phyloP scores from a whole-genome alignment of 1,284 basidiomycete genomes.

The Kwoniella shivajii region DNA sequence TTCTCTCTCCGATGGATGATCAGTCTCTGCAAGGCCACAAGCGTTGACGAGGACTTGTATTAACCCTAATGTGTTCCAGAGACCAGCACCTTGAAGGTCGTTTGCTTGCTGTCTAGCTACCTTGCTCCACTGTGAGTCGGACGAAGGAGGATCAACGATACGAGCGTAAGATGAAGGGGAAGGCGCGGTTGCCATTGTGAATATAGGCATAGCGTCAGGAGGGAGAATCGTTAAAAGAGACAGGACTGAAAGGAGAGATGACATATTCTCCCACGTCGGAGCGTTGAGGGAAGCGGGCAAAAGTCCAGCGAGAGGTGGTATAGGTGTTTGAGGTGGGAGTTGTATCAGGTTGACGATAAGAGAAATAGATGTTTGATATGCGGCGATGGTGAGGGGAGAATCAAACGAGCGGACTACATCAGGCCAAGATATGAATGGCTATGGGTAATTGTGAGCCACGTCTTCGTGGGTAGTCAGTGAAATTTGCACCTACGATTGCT shows the following conservation, averaged over 20 bases:
- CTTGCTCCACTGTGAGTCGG: slow-evolving; percentile 49
- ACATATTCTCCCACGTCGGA: slow-evolving; percentile 78
- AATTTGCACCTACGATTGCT: slow-evolving; percentile 62
- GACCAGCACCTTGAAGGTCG: slow-evolving; percentile 74
- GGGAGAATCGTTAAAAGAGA: slow-evolving; percentile 85
- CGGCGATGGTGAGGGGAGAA: slow-evolving; percentile 42
- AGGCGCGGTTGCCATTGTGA: slow-evolving; percentile 74
- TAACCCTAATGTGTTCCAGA: slow-evolving; percentile 92
- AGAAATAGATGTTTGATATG: slow-evolving; percentile 46
- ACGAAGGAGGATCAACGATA: slow-evolving; percentile 73
- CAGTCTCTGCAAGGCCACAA: slow-evolving; percentile 43
- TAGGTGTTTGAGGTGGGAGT: slow-evolving; percentile 52
- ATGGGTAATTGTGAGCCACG: slow-evolving; percentile 37
- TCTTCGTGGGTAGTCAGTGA: not conserved
- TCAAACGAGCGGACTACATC: slow-evolving; percentile 59
- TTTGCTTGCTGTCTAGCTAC: slow-evolving; percentile 63
- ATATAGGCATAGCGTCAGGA: slow-evolving; percentile 87
- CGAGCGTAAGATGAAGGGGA: slow-evolving; percentile 79
- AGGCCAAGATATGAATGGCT: slow-evolving; percentile 72
- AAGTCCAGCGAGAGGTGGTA: slow-evolving; percentile 53
- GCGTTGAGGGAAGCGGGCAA: slow-evolving; percentile 48
- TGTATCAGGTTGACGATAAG: slow-evolving; percentile 54
- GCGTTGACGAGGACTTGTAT: slow-evolving; percentile 77
- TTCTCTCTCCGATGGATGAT: slow-evolving; percentile 63
- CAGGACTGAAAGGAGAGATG: slow-evolving; percentile 83